Evolutionary conservation across 2,329 filamentous ascomycete species (phyloP), one percentile per base, ranked within the genome.

Genomic region (Monosporascus sp.): DNA sequence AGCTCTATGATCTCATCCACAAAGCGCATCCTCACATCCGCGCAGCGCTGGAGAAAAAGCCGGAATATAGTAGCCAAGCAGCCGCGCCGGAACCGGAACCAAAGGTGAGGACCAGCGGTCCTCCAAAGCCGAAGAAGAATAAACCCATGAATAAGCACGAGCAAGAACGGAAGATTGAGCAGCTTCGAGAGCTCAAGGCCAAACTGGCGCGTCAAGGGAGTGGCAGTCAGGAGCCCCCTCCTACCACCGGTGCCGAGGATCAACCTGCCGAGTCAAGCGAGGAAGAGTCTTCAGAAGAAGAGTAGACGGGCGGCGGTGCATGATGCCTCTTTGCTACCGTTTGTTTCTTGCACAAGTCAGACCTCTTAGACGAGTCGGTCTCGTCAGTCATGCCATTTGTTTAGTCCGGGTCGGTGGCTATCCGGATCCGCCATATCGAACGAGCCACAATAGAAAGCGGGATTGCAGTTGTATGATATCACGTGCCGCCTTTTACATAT

Each of bases 131-230:
- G 50, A 85, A 84, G 74, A 88, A 88, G 76, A 88, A 89, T 69
- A 89, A 89, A 75, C 86, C 86, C 1, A 89, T 89, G 86, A 85
- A 83, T 70, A 86, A 86, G 70, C 72, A 74, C 36, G 85, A 89
- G 69, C 86, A 89, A 70, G 84, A 88, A 64, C 77, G 80, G 42
- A 84, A 82, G 58, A 86, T 89, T 62, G 75, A 80, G 58, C 75
- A 82, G 65, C 76, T 89, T 24, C 78, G 82, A 59, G 78, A 81
- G 65, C 78, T 83, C 57, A 75, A 85, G 59, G 76, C 75, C n/a
- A 69, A 76, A 52, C 77, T 75, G 54, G 68, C 70, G 53, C 71
- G 74, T 3, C 69, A 72, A 59, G 67, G 75, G 55, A 74, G 76
- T 64, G 69, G 77, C 57, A 80, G 64, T 53, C 64, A 66, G 55